A percentile compares a stretch with the other conserved stretches of the same genome.
Evolutionary conservation across 2,329 filamentous ascomycete species (phyloP).

Genomic region (Ceratocystis eucalypticola): DNA sequence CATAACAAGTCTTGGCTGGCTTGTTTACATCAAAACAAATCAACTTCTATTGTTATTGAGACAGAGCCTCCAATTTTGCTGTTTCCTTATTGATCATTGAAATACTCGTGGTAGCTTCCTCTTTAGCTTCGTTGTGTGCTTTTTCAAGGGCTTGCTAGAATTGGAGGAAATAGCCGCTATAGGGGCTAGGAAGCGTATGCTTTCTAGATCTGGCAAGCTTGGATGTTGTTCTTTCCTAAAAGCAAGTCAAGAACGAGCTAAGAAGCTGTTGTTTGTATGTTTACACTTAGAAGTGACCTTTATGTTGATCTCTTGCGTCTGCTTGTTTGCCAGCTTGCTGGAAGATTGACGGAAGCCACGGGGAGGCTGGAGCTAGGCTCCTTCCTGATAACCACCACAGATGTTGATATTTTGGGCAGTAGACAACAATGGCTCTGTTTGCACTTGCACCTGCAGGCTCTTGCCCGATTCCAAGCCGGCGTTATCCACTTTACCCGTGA

Average conservation of each 20-base stretch:
- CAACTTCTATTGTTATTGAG: too few relatives aligned
- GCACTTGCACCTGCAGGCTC: neutral
- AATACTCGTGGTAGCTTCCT: neutral
- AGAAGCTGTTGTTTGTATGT: neutral
- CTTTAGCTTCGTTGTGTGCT: neutral
- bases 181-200: neutral
- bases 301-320: too few relatives aligned
- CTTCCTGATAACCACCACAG: neutral
- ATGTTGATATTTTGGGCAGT: neutral
- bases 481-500: neutral
- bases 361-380: neutral
- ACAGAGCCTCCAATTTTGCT: neutral
- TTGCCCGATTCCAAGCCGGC: neutral
- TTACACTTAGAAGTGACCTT: neutral
- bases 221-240: neutral
- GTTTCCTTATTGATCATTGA: neutral
- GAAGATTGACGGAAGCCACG: neutral
- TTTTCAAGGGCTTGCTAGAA: neutral
- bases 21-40: slow-evolving; percentile 5
- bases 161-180: neutral
- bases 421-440: neutral
- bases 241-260: neutral
- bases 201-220: neutral
- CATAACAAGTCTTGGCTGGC: neutral
- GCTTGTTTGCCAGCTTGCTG: too few relatives aligned